A percentile compares a stretch with the other conserved stretches of the same genome.
Conservation (phyloP, 371 early-diverging fungal species). For the Saksenaea vasiformis region DNA sequence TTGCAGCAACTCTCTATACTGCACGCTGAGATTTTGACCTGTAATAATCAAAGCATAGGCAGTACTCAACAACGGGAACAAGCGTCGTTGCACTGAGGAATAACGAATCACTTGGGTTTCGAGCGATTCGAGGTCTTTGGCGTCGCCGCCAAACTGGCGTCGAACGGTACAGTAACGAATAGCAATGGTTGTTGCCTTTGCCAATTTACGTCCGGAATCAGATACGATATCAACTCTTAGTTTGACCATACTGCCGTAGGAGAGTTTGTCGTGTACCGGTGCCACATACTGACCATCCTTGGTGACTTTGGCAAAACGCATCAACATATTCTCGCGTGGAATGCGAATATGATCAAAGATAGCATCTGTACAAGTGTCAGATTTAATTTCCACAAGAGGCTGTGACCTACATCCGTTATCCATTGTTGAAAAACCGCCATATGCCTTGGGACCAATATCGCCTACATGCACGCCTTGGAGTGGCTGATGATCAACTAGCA, state of each 20-base stretch:
- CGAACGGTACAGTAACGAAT: constrained; percentile 74
- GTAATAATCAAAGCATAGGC: constrained; percentile 69
- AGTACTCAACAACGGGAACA: constrained; percentile 71
- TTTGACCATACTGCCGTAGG: constrained; percentile 79
- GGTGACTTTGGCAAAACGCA: constrained; percentile 75
- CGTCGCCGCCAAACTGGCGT: constrained; percentile 59
- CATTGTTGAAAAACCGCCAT: constrained; percentile 66
- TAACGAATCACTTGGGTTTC: constrained; percentile 78
- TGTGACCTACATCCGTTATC: constrained; percentile 79
- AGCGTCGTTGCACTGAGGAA: constrained; percentile 72
- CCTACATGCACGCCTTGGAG: constrained; percentile 82
- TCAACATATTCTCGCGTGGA: constrained; percentile 80
- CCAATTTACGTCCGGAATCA: constrained; percentile 51
- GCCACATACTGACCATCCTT: constrained; percentile 63
- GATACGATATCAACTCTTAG: constrained; percentile 70
- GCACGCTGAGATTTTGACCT: constrained; percentile 47
- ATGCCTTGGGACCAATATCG: constrained; percentile 86
- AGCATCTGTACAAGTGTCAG: constrained; percentile 37
- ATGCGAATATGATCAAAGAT: constrained; percentile 72
- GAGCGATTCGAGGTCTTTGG: constrained; percentile 10
- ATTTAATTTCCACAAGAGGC: background rate
- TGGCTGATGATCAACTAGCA: constrained; percentile 62
- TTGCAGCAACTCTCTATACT: constrained; percentile 56
- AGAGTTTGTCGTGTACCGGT: constrained; percentile 58
- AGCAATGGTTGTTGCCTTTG: constrained; percentile 70